Evolutionary conservation across 805 yeast genomes (phyloP).

Genomic region (Teunomyces panamensis): DNA sequence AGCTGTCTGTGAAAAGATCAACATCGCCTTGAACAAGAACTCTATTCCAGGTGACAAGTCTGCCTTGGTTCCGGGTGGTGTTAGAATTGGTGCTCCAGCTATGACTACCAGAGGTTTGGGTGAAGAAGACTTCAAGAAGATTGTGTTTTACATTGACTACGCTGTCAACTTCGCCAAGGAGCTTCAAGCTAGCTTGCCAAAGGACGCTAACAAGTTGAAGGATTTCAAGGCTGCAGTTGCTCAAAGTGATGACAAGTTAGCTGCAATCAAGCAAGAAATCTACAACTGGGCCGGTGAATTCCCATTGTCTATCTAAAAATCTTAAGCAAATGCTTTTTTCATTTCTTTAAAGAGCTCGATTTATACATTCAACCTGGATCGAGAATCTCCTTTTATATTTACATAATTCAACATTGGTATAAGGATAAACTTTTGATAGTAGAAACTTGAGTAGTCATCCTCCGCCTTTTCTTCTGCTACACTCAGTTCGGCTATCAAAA

Average conservation of each 20-base stretch:
- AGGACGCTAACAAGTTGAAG: constrained; percentile 91
- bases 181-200: constrained; percentile 77
- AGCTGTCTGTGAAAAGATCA: constrained; percentile 80
- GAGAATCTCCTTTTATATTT: not conserved
- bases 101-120: constrained; percentile 96
- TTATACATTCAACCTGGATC: not conserved
- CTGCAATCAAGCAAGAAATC: constrained; percentile 70
- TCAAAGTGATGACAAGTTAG: constrained; percentile 63
- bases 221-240: constrained; percentile 87
- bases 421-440: constrained; percentile 2
- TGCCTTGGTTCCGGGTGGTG: constrained; percentile 93
- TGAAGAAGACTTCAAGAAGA: constrained; percentile 71
- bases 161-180: constrained; percentile 77
- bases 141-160: constrained; percentile 73
- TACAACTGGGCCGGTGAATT: constrained; percentile 87
- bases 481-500: not conserved
- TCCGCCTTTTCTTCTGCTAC: too few species aligned
- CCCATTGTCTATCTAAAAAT: constrained; percentile 49
- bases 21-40: constrained; percentile 94
- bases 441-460: too few species aligned
- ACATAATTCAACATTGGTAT: constrained; percentile 7
- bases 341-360: constrained; percentile 6
- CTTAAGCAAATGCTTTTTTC: constrained; percentile 1
- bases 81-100: constrained; percentile 97
- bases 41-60: constrained; percentile 96